Percentiles rank a stretch among this genome's conserved stretches.
phyloP scores from a whole-genome alignment of 768 basidiomycete genomes.

The Rhodotorula babjevae region DNA sequence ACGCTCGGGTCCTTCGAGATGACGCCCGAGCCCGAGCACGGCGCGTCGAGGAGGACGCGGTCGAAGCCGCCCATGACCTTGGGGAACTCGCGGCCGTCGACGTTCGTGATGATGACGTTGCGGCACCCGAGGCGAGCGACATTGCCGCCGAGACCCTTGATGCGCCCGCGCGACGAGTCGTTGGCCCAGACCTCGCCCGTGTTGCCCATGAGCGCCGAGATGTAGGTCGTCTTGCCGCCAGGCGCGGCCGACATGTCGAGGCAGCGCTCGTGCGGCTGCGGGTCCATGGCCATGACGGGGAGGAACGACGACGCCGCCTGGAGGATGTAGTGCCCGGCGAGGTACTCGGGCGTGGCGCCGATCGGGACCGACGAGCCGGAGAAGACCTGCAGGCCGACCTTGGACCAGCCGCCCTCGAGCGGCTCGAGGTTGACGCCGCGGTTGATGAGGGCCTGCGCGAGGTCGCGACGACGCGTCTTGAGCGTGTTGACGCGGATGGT shows the following conservation, averaged over 20 bases:
- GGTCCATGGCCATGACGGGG: conserved; percentile 92
- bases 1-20: conserved; percentile 97
- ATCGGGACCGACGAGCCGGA: conserved; percentile 74
- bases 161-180: conserved; percentile 86
- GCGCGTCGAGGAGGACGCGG: conserved; percentile 91
- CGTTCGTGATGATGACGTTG: conserved; percentile 93
- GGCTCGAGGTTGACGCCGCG: conserved; percentile 96
- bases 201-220: conserved; percentile 92
- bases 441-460: conserved; percentile 88
- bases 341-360: conserved; percentile 97
- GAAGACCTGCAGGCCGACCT: conserved; percentile 97
- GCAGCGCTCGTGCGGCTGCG: conserved; percentile 86
- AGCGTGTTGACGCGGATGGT: conserved; percentile 97
- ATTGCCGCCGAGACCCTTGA: conserved; percentile 94
- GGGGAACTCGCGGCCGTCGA: conserved; percentile 95
- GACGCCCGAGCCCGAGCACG: conserved; percentile 96
- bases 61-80: conserved; percentile 99
- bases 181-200: conserved; percentile 98
- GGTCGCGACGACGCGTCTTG: conserved; percentile 83
- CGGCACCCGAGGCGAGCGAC: conserved; percentile 95
- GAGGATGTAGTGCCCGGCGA: conserved; percentile 98
- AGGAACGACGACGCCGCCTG: conserved; percentile 98
- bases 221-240: conserved; percentile 96
- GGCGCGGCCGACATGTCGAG: conserved; percentile 99
- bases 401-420: conserved; percentile 93